Conservation (phyloP, 352 stramenopile genomes). For the Globisporangium mamillatum region DNA sequence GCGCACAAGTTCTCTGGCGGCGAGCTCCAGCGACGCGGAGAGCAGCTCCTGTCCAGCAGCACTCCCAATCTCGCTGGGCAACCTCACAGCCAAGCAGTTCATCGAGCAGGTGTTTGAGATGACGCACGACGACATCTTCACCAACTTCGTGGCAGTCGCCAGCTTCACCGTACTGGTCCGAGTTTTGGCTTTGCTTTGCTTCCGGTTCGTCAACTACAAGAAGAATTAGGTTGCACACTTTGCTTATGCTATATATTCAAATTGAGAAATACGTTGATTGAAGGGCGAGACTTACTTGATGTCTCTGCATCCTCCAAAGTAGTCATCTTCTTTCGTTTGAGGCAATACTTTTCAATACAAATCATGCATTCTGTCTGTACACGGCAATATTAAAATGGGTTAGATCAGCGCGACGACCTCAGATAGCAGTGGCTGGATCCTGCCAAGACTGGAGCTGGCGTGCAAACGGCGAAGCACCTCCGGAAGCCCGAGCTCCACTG, state of each 20-base stretch:
- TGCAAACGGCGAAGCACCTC: slow-evolving; percentile 64
- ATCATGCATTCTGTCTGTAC: neutral
- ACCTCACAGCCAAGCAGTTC: slow-evolving; percentile 5
- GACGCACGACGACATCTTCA: neutral
- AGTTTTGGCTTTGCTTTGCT: neutral
- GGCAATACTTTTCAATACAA: too few relatives aligned
- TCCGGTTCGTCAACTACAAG: slow-evolving; percentile 11
- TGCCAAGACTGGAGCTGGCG: slow-evolving; percentile 29
- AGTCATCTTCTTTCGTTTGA: too few relatives aligned
- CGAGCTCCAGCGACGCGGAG: too few relatives aligned
- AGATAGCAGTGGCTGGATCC: slow-evolving; percentile 52
- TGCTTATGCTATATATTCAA: neutral
- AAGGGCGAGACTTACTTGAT: neutral
- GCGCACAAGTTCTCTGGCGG: too few relatives aligned
- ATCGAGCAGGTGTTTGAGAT: slow-evolving; percentile 7
- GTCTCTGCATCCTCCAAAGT: too few relatives aligned
- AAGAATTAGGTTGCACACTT: neutral
- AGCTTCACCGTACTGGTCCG: neutral
- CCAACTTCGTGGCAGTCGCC: neutral
- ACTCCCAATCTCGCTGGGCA: neutral
- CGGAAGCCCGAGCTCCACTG: slow-evolving; percentile 55
- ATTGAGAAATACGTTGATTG: neutral
- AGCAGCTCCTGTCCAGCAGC: neutral
- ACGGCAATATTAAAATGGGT: slow-evolving; percentile 6
- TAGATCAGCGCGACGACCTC: slow-evolving; percentile 67